Evolutionary conservation across 2,329 filamentous ascomycete genomes (phyloP).

Genomic region (Colletotrichum lindemuthianum): DNA sequence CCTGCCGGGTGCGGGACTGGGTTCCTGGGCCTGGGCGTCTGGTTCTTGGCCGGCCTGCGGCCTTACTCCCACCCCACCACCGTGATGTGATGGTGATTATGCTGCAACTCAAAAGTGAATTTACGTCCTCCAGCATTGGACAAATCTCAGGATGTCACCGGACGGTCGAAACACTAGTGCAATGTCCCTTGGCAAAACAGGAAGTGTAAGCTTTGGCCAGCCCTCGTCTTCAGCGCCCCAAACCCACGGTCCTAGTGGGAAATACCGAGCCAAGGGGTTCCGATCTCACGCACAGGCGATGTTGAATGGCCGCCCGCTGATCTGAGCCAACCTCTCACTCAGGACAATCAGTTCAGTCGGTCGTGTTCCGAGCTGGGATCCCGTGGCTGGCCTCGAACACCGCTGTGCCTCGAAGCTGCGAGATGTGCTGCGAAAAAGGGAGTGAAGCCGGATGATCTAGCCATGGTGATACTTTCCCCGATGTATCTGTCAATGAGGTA

Average conservation of each 20-base stretch:
- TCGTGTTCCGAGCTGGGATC: constrained; percentile 22
- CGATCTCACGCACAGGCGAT: constrained; percentile 18
- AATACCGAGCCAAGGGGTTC: constrained; percentile 22
- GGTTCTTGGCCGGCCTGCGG: neutral
- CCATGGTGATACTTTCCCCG: neutral
- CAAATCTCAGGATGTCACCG: constrained; percentile 31
- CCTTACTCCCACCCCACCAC: constrained; percentile 5
- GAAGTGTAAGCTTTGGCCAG: constrained; percentile 34
- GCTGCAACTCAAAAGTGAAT: constrained; percentile 33
- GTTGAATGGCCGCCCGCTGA: constrained; percentile 21
- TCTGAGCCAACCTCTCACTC: constrained; percentile 12
- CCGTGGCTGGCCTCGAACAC: constrained; percentile 28
- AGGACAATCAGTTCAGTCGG: constrained; percentile 10
- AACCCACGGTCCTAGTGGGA: constrained; percentile 16
- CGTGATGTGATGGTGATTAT: constrained; percentile 15
- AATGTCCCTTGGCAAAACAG: constrained; percentile 24
- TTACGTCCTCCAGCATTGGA: constrained; percentile 21
- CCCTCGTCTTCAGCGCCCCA: constrained; percentile 17
- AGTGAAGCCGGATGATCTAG: constrained; percentile 4
- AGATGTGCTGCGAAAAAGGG: constrained; percentile 14
- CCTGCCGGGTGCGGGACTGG: constrained; percentile 25
- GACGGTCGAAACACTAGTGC: constrained; percentile 34
- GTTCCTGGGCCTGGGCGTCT: constrained; percentile 24
- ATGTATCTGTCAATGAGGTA: neutral
- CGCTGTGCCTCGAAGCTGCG: constrained; percentile 14